Percentiles rank a stretch among this genome's conserved stretches.
These are phyloP conservation scores for Brassica incana DNA, from an alignment of 345 rosid species.

Conservation along the genomic window DNA sequence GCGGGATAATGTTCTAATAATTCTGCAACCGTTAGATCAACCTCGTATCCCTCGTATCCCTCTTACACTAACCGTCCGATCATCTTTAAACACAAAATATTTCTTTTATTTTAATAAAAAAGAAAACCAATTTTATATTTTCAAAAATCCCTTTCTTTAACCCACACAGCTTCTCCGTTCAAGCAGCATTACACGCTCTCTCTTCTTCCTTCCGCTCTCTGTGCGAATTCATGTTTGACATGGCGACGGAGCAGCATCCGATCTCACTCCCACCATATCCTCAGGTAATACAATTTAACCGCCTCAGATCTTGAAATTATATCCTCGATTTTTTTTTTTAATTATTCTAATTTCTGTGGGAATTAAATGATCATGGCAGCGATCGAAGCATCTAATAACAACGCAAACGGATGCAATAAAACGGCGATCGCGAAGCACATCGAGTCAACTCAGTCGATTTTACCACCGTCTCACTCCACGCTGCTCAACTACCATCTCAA, in stretches of 20 bases:
- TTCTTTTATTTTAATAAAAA: too few relatives aligned
- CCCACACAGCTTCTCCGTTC: not conserved
- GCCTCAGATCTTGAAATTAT: not conserved
- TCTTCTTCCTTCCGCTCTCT: not conserved
- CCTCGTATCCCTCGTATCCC: not conserved
- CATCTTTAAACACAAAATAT: not conserved
- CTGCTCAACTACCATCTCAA: slow-evolving; percentile 63
- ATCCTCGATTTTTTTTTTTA: not conserved
- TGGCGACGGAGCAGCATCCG: slow-evolving; percentile 14
- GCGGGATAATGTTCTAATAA: not conserved
- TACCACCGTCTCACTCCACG: slow-evolving; percentile 61
- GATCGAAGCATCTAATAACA: slow-evolving; percentile 54
- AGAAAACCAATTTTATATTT: not conserved
- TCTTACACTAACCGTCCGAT: slow-evolving; percentile 40
- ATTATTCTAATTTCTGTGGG: not conserved
- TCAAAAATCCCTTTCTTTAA: not conserved
- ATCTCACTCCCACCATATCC: slow-evolving; percentile 41
- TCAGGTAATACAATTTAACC: slow-evolving; percentile 27
- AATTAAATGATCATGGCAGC: slow-evolving; percentile 75
- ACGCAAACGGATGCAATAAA: slow-evolving; percentile 58
- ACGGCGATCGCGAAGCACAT: slow-evolving; percentile 61
- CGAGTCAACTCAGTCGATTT: slow-evolving; percentile 51
- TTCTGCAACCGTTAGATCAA: slow-evolving; percentile 33
- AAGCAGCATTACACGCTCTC: slow-evolving; percentile 13
- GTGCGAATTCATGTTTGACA: not conserved